Base-by-base conservation (phyloP, 345 rosid species). In the Eucalyptus curtisii region DNA sequence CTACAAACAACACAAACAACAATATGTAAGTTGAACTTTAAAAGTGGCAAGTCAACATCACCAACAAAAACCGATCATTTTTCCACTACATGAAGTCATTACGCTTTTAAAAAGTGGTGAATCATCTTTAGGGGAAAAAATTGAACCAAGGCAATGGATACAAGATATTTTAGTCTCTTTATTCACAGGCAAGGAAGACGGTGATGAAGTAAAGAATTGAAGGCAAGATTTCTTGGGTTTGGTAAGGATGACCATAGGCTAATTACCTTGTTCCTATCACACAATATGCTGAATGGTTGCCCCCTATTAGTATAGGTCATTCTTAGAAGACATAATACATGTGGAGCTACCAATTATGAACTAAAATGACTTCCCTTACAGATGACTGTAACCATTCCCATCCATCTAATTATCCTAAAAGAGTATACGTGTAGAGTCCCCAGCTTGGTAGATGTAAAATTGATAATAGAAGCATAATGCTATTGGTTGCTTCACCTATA, bases 1-100 rank as follows among this genome's bases (percentile, higher is more conserved):
- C 99, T 96, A 89, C 44, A 42, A 42, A 42, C 48, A 45, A 45
- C 15, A 31, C 14, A 87, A 44, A 30, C 47, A 44, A 27, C 47
- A 59, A 87, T 40, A 11, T 22, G 17, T 14, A 37, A 59, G 16
- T 25, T 19, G 49, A 87, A 33, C 22, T 76, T 88, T 19, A 48
- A 15, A 88, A 48, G 49, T 37, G 30, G 22, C n/a, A 44, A 42
- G 48, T 81, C 49, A 44, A 42, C 45, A n/a, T 11, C 27, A 40
- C n/a, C 48, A 27, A 14, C 64, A 25, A 57, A 25, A 57, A 25
- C 3, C n/a, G 5, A 57, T n/a, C 64, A 25, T 57, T 25, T 57
- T 10, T 25, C 64, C n/a, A n/a, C n/a, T 25, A 25, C n/a, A 24
- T 57, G n/a, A 49, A 5, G n/a, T 57, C n/a, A 57, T 57, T 25